Conservation (phyloP, 805 yeast genomes). For the Yueomyces sp. region DNA sequence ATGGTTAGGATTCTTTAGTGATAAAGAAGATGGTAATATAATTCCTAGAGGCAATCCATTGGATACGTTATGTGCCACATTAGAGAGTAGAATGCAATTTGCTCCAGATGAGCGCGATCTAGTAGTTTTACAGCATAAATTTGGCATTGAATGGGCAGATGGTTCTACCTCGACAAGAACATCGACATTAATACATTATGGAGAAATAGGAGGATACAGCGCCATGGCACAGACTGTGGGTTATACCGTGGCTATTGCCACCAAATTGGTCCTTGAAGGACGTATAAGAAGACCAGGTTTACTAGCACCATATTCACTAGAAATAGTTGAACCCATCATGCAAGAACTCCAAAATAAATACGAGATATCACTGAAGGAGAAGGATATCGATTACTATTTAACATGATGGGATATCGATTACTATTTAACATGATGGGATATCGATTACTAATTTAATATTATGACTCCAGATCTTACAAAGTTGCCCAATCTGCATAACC, state of each 20-base stretch:
- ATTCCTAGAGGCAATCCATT: slow-evolving; percentile 89
- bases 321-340: slow-evolving; percentile 82
- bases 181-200: slow-evolving; percentile 88
- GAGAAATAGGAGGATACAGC: slow-evolving; percentile 78
- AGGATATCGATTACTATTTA: slow-evolving; percentile 35
- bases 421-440: no score
- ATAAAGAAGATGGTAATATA: slow-evolving; percentile 35
- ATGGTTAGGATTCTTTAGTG: slow-evolving; percentile 87
- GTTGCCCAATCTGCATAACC: no score
- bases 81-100: slow-evolving; percentile 92
- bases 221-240: slow-evolving; percentile 99
- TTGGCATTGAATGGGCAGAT: slow-evolving; percentile 93
- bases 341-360: slow-evolving; percentile 82
- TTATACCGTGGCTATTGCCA: slow-evolving; percentile 96
- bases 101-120: slow-evolving; percentile 92
- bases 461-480: no score
- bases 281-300: slow-evolving; percentile 68
- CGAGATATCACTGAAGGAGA: slow-evolving; percentile 79
- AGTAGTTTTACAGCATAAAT: slow-evolving; percentile 93
- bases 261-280: slow-evolving; percentile 74
- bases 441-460: no score
- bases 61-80: slow-evolving; percentile 92
- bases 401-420: no score
- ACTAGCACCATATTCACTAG: slow-evolving; percentile 85
- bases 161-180: slow-evolving; percentile 87